Evolutionary conservation across 2,329 filamentous ascomycete species (phyloP), one percentile per base, ranked within the genome.

Genomic region (Fusarium poae): DNA sequence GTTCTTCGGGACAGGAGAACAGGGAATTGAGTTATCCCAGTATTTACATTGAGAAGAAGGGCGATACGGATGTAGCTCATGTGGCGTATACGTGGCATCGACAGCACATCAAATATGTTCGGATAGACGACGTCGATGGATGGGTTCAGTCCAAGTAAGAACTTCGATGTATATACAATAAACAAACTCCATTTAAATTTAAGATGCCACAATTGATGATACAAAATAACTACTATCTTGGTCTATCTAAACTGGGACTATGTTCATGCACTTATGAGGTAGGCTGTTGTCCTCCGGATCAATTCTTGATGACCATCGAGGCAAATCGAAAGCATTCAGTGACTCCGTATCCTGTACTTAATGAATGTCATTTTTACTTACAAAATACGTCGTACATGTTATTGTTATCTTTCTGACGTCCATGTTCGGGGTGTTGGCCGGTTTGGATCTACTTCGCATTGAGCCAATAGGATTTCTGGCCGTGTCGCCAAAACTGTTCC

Each of bases 1-100:
- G 82, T 52, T 82, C 79, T 0, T 73, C 74, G 12, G 75, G 80
- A 1, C 79, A 80, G 43, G 74, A 78, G 4, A 83, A 83, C 27
- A 69, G 81, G 10, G 81, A 83, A 57, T 45, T 83, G 34, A 82
- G 80, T 25, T 83, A 83, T 52, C 82, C 81, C 0, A 82, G 81
- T 62, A 82, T 83, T 32, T 60, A 67, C 9, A 64, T 76, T 1
- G 70, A 81, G 10, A 60, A 65, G 4, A 67, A 6, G 4, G 57
- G 16, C 0, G 23, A 20, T 1, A 23, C 25, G 1, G 75, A 68
- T 6, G 44, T 69, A 6, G 70, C 77, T 11, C 79, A 83, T 60
- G 68, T 83, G 25, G 80, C 79, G 2, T 83, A 79, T 40, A 83
- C 82, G 0, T 82, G 79, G 49, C 79, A 81, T 65, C 70, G 81